These are phyloP conservation scores for Pisolithus thermaeus DNA, from an alignment of 1,284 basidiomycete species.

Conservation along the genomic window DNA sequence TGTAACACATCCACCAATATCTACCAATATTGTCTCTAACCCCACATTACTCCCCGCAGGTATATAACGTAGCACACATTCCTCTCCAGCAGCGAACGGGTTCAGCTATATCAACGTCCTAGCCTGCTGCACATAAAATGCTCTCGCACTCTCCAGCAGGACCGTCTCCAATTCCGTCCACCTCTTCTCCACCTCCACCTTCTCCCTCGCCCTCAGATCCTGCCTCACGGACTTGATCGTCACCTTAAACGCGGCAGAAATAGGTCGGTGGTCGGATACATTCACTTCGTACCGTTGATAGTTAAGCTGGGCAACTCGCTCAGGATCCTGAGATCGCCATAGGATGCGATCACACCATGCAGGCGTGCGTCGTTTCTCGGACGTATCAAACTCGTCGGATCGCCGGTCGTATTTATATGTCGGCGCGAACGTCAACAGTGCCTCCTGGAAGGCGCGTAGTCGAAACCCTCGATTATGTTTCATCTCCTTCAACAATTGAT, in stretches of 20 bases:
- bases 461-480: constrained; percentile 82
- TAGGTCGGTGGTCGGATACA: constrained; percentile 82
- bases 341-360: constrained; percentile 97
- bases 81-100: too few species aligned
- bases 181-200: constrained; percentile 44
- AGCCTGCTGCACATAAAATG: constrained; percentile 46
- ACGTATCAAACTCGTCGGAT: constrained; percentile 78
- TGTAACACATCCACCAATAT: too few species aligned
- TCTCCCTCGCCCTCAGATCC: constrained; percentile 51
- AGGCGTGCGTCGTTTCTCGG: constrained; percentile 83
- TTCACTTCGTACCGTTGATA: constrained; percentile 80
- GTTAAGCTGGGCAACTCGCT: constrained; percentile 54
- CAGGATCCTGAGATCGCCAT: constrained; percentile 62
- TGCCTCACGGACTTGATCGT: constrained; percentile 68
- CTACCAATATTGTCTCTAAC: too few species aligned
- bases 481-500: constrained; percentile 90
- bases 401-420: constrained; percentile 95
- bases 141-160: constrained; percentile 44
- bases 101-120: constrained; percentile 12
- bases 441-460: constrained; percentile 78
- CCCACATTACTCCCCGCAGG: too few species aligned
- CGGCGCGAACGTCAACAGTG: constrained; percentile 76
- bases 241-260: constrained; percentile 73
- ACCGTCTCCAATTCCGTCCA: constrained; percentile 61
- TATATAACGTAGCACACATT: too few species aligned